Evolutionary conservation across 495 filamentous ascomycete genomes (phyloP).

Genomic region (Podospora australis): DNA sequence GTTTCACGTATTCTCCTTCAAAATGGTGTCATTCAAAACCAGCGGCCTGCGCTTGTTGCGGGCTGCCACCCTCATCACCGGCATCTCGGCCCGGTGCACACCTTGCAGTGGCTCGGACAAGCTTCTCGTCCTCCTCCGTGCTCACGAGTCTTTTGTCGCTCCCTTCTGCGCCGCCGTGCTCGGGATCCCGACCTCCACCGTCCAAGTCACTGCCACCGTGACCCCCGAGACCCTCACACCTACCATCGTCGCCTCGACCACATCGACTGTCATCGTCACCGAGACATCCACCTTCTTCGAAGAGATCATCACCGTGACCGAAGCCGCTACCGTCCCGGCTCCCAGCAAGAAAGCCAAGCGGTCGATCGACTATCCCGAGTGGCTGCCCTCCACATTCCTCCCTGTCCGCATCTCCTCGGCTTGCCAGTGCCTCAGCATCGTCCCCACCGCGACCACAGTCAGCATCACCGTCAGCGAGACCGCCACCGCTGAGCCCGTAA

Average conservation of each 20-base stretch:
- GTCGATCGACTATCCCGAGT: background rate
- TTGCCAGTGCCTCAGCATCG: slow-evolving; percentile 4
- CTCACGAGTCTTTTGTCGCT: background rate
- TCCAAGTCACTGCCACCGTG: background rate
- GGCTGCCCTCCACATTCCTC: background rate
- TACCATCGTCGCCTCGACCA: background rate
- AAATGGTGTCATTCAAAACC: too few species aligned
- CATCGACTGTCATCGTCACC: background rate
- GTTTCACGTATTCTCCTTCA: too few species aligned
- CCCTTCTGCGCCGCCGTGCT: background rate
- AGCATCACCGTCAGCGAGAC: slow-evolving; percentile 7
- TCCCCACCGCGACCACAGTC: background rate
- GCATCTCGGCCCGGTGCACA: background rate
- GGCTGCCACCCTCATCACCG: background rate
- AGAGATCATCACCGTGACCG: background rate
- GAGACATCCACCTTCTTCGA: background rate
- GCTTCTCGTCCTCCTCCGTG: background rate
- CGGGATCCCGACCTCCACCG: background rate
- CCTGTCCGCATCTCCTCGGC: background rate
- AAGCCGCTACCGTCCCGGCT: background rate
- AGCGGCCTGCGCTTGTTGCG: background rate
- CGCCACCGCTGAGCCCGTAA: background rate
- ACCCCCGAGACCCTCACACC: background rate
- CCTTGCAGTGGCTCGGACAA: background rate
- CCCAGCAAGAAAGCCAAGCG: background rate